phyloP scores from a whole-genome alignment of 23 red algal species.

The Gracilariopsis chorda region DNA sequence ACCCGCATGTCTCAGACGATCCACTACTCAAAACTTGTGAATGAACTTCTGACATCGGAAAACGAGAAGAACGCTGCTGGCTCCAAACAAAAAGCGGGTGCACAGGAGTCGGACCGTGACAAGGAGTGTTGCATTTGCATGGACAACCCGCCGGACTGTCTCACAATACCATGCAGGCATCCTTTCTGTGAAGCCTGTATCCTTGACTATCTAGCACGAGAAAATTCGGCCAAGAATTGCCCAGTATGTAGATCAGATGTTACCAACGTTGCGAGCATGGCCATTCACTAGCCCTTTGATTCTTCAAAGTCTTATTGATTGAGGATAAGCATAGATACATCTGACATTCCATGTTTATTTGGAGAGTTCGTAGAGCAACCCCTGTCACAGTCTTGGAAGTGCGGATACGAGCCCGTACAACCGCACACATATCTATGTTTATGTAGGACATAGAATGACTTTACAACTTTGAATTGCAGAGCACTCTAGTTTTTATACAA shows the following conservation, averaged over 20 bases:
- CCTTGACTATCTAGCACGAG: slow-evolving; percentile 22
- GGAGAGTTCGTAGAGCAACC: too few relatives aligned
- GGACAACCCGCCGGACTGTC: slow-evolving; percentile 17
- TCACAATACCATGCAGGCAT: slow-evolving; percentile 26
- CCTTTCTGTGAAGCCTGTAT: slow-evolving; percentile 35
- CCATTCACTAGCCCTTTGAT: not conserved
- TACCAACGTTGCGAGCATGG: slow-evolving; percentile 1
- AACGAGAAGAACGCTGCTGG: not conserved
- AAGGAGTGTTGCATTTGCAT: slow-evolving; percentile 43
- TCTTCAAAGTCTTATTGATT: too few relatives aligned
- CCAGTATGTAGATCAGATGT: slow-evolving; percentile 34
- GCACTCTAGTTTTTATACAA: too few relatives aligned
- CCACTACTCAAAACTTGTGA: not conserved
- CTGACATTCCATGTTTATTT: too few relatives aligned
- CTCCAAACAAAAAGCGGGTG: too few relatives aligned
- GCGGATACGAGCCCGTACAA: too few relatives aligned
- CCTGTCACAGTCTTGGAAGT: too few relatives aligned
- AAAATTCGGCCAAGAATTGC: slow-evolving; percentile 10
- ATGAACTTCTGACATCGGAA: not conserved
- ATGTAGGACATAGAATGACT: too few relatives aligned
- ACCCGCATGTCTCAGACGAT: not conserved
- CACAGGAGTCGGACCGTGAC: too few relatives aligned
- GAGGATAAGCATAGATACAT: too few relatives aligned
- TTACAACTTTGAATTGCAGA: too few relatives aligned
- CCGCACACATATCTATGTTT: too few relatives aligned